Evolutionary conservation across 1,139 yeast species (phyloP).

Genomic region (Pneumocystis carinii): DNA sequence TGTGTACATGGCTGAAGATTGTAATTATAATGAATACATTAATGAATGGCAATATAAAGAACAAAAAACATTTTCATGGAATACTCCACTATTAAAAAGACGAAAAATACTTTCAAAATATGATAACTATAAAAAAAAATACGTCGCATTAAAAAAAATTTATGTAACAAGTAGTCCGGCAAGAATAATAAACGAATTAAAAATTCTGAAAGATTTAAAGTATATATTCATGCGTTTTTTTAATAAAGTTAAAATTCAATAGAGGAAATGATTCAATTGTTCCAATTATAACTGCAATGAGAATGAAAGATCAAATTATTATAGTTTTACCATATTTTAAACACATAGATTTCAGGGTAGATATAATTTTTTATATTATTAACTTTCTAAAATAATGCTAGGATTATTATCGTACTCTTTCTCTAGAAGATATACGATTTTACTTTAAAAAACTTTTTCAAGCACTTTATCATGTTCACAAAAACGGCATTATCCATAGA

Average conservation of each 20-base stretch:
- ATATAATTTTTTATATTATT: constrained; percentile 1
- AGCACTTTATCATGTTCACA: constrained; percentile 63
- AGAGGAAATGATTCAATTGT: constrained; percentile 64
- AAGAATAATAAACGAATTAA: constrained; percentile 75
- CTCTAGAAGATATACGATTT: constrained; percentile 60
- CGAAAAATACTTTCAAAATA: background rate
- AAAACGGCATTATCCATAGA: constrained; percentile 64
- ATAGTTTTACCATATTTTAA: constrained; percentile 86
- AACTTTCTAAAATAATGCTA: background rate
- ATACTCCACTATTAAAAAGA: constrained; percentile 4
- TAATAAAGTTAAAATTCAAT: background rate
- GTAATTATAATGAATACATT: constrained; percentile 23
- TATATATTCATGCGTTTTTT: constrained; percentile 14
- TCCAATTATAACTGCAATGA: constrained; percentile 71
- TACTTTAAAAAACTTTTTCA: constrained; percentile 68
- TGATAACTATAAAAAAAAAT: constrained; percentile 16
- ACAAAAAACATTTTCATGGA: background rate
- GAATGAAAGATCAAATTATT: constrained; percentile 80
- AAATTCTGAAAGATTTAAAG: constrained; percentile 47
- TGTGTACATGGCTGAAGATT: constrained; percentile 76
- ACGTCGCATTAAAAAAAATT: constrained; percentile 83
- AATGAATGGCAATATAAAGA: constrained; percentile 19
- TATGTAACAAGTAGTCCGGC: constrained; percentile 92
- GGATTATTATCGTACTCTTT: constrained; percentile 66
- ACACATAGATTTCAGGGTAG: constrained; percentile 66